Conservation (phyloP, 768 basidiomycete species). For the Serpula lacrymans region DNA sequence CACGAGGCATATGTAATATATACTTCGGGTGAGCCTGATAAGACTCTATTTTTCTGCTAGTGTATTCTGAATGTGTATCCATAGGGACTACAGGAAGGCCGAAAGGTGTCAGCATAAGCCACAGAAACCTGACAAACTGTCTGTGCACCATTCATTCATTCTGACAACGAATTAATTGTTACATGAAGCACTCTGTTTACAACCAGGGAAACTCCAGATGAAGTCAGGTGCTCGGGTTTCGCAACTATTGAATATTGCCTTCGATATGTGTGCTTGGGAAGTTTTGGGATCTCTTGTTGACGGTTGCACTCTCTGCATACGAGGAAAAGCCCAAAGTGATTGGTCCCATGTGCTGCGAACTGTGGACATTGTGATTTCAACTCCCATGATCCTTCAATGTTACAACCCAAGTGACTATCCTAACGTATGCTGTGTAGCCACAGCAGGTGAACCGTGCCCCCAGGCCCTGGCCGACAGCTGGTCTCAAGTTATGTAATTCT, state of each 20-base stretch:
- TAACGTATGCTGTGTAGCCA: slow-evolving; percentile 49
- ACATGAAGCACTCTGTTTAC: slow-evolving; percentile 36
- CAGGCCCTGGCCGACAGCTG: slow-evolving; percentile 45
- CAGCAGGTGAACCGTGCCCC: slow-evolving; percentile 57
- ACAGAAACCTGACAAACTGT: slow-evolving; percentile 59
- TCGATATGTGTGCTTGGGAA: slow-evolving; percentile 69
- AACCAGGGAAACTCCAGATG: slow-evolving; percentile 60
- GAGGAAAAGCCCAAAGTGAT: slow-evolving; percentile 47
- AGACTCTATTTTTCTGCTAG: not conserved
- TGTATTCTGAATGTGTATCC: slow-evolving; percentile 1
- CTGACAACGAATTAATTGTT: not conserved
- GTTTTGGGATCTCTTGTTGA: slow-evolving; percentile 49
- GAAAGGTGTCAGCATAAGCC: slow-evolving; percentile 60
- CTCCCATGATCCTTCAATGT: slow-evolving; percentile 46
- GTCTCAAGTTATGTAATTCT: slow-evolving; percentile 42
- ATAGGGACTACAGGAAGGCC: slow-evolving; percentile 54
- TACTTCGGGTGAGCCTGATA: slow-evolving; percentile 46
- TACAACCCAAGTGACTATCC: slow-evolving; percentile 53
- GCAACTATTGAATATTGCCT: slow-evolving; percentile 61
- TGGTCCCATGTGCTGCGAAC: slow-evolving; percentile 49
- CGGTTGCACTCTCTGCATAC: slow-evolving; percentile 49
- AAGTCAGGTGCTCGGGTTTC: slow-evolving; percentile 52
- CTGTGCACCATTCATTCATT: slow-evolving; percentile 25
- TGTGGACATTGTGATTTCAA: slow-evolving; percentile 51
- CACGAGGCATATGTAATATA: slow-evolving; percentile 55